phyloP scores from a whole-genome alignment of 345 rosid genomes.

The Euphorbia pulcherrima region DNA sequence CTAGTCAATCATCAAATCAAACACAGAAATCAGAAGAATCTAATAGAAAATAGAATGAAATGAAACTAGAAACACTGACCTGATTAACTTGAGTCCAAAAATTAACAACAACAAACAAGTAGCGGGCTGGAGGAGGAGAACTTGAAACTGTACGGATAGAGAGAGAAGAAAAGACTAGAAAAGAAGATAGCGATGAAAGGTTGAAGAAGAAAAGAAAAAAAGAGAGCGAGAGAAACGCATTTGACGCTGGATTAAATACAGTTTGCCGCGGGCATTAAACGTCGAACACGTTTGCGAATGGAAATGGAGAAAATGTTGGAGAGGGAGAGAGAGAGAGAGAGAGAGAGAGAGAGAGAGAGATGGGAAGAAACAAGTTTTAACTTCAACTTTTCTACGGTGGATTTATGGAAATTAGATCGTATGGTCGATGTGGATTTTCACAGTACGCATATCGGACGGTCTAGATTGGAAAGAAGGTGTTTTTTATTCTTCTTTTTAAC shows the following conservation, averaged over 20 bases:
- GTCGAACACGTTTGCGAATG: background rate
- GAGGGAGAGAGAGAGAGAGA: background rate
- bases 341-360: background rate
- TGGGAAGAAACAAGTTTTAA: no score
- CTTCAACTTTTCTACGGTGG: background rate
- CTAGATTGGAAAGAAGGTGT: no score
- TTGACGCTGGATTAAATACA: background rate
- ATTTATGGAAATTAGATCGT: background rate
- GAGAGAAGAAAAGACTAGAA: background rate
- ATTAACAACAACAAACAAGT: background rate
- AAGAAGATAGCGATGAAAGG: background rate
- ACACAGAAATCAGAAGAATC: background rate
- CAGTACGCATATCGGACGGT: background rate
- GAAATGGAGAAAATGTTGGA: background rate
- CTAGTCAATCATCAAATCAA: background rate
- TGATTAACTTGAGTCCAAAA: background rate
- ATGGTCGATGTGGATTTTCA: background rate
- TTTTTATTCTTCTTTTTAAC: no score
- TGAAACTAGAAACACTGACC: constrained; percentile 8
- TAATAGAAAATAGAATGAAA: background rate
- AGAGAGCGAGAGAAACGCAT: background rate
- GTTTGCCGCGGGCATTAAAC: constrained; percentile 15
- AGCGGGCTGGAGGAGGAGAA: background rate
- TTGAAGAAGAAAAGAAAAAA: background rate
- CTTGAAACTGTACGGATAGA: background rate